Base-by-base conservation (phyloP, 768 basidiomycete genomes). In the Lyophyllum semitale region DNA sequence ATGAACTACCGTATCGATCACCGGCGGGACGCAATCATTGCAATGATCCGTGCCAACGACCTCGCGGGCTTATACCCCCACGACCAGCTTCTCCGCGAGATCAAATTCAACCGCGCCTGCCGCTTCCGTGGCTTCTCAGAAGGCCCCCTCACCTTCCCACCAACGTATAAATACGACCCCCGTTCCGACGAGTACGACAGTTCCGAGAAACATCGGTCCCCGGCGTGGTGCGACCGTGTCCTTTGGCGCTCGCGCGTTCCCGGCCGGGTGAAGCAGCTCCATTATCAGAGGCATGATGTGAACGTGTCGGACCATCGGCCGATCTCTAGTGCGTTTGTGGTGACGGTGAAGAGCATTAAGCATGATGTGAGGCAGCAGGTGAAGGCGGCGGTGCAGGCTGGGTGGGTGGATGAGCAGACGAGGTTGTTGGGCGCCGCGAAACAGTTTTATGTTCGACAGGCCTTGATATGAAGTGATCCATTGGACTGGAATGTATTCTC, bases 1-100 rank as follows among this genome's bases (percentile, higher is more conserved):
- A 81, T 99, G 74, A 99, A 99, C 72, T 99, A 98, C 67, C 93
- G 96, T 41, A 95, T 98, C 61, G 95, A 98, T 70, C 87, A 91
- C 63, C 85, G 94, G 1, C 82, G 96, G 23, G 95, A 98, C 22
- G 78, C 83, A 30, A 91, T 95, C 61, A 72, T 93, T 44, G 73
- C 86, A 0, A 82, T 86, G 27, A 78, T 95, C 48, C 76, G 84
- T n/a, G 73, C 84, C 0, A 82, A 83, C 30, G 89, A 96, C 45
- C 72, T 85, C 18, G 72, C 79, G 2, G 73, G 72, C 30, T 82
- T 99, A 8, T 69, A 88, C 22, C 63, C 75, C 17, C 87, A 95
- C 67, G 96, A 99, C 71, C 94, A 99, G 65, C 84, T 99, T 1
- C 73, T 84, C 27, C 95, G 94, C 62, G 92, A 97, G 68, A 88